These are phyloP conservation scores for Boletus subparvulus DNA, from an alignment of 768 basidiomycete genomes.

Conservation along the genomic window DNA sequence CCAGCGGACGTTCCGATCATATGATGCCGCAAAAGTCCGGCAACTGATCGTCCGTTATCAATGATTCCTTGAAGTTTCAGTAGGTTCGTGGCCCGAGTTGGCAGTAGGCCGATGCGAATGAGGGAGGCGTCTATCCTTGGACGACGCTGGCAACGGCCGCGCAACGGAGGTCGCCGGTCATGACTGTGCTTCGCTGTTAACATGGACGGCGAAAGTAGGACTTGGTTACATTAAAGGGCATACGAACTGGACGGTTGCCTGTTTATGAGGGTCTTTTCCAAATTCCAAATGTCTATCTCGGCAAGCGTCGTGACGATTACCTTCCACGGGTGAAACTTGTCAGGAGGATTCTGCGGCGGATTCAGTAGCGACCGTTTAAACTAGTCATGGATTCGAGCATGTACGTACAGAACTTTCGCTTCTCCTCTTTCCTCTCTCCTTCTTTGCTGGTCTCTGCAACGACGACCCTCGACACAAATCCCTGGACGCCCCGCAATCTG, in stretches of 20 bases:
- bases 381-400: neutral
- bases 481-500: neutral
- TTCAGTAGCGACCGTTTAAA: no score
- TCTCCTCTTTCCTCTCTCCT: neutral
- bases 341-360: slow-evolving; percentile 14
- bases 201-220: neutral
- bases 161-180: no score
- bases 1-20: no score
- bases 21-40: neutral
- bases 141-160: neutral
- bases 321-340: slow-evolving; percentile 17
- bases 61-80: neutral
- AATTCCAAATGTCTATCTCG: slow-evolving; percentile 1
- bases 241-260: neutral
- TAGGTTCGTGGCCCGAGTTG: slow-evolving; percentile 3
- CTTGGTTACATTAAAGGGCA: neutral
- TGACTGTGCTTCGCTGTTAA: neutral
- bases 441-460: neutral
- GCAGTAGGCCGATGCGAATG: neutral
- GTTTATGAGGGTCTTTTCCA: neutral
- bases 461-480: neutral
- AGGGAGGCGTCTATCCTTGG: slow-evolving; percentile 8
- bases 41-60: slow-evolving; percentile 4
- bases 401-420: slow-evolving; percentile 7
- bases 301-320: slow-evolving; percentile 2